Percentiles rank a stretch among this genome's conserved stretches.
Evolutionary conservation across 1,284 basidiomycete genomes (phyloP).

Genomic region (Athelia sp.): DNA sequence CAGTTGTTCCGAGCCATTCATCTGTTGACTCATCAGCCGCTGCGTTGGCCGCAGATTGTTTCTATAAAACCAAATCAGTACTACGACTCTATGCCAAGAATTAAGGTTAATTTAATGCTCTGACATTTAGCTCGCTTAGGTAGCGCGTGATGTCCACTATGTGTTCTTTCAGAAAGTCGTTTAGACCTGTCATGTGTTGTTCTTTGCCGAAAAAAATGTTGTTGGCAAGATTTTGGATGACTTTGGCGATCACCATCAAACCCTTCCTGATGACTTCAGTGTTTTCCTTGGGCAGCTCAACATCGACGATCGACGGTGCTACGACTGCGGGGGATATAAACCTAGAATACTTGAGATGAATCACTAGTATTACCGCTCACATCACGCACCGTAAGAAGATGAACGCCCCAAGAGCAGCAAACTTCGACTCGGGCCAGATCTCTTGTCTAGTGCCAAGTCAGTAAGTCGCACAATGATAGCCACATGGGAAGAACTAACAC

Average conservation of each 20-base stretch:
- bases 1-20: conserved; percentile 68
- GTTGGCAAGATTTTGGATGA: conserved; percentile 90
- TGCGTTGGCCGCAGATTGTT: conserved; percentile 34
- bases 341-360: conserved; percentile 26
- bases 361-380: background rate
- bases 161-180: conserved; percentile 73
- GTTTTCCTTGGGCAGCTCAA: conserved; percentile 68
- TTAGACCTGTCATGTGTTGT: conserved; percentile 77
- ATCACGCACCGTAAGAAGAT: conserved; percentile 77
- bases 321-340: conserved; percentile 87
- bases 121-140: conserved; percentile 75
- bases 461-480: background rate
- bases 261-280: conserved; percentile 62
- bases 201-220: conserved; percentile 91
- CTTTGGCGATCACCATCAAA: conserved; percentile 82
- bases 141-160: conserved; percentile 80
- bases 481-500: conserved; percentile 51
- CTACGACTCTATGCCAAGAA: conserved; percentile 3
- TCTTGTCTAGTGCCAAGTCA: conserved; percentile 34
- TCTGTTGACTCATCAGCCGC: conserved; percentile 53
- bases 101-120: conserved; percentile 16
- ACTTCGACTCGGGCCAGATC: conserved; percentile 81
- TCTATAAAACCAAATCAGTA: conserved; percentile 32
- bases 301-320: conserved; percentile 78
- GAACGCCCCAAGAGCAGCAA: conserved; percentile 86